phyloP scores from a whole-genome alignment of 1,139 yeast genomes.

The Lodderomyces margitis region DNA sequence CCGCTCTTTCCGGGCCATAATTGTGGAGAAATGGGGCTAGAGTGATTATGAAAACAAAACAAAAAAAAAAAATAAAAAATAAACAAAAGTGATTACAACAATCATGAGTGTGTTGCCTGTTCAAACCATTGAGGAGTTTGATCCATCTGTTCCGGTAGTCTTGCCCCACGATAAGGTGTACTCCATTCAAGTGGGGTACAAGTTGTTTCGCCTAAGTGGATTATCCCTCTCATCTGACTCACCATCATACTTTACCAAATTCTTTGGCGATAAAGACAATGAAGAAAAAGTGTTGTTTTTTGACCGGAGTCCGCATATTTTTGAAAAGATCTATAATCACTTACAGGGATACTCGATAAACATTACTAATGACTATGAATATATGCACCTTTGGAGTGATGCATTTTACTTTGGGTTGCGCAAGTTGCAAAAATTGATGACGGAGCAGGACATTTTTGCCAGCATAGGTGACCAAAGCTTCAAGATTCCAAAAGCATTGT shows the following conservation, averaged over 20 bases:
- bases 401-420: constrained; percentile 69
- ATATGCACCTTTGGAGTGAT: constrained; percentile 65
- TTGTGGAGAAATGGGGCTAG: not conserved
- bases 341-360: constrained; percentile 74
- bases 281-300: constrained; percentile 55
- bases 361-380: constrained; percentile 57
- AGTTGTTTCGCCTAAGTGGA: constrained; percentile 63
- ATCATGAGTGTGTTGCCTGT: constrained; percentile 7
- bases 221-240: constrained; percentile 83
- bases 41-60: not conserved
- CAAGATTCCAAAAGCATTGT: constrained; percentile 54
- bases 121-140: constrained; percentile 23
- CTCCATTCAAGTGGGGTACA: constrained; percentile 71
- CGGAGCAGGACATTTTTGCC: constrained; percentile 55
- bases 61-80: not conserved
- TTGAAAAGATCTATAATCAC: constrained; percentile 65
- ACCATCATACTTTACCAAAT: constrained; percentile 60
- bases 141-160: constrained; percentile 53
- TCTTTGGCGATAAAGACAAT: constrained; percentile 37
- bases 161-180: constrained; percentile 67
- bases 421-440: constrained; percentile 50
- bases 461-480: constrained; percentile 62
- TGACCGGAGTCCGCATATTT: constrained; percentile 74
- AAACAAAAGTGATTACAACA: not conserved
- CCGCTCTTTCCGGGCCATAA: constrained; percentile 32